Percentiles rank a stretch among this genome's conserved stretches.
Evolutionary conservation across 495 filamentous ascomycete species (phyloP).

Genomic region (Paragyromitra xinjiangensis): DNA sequence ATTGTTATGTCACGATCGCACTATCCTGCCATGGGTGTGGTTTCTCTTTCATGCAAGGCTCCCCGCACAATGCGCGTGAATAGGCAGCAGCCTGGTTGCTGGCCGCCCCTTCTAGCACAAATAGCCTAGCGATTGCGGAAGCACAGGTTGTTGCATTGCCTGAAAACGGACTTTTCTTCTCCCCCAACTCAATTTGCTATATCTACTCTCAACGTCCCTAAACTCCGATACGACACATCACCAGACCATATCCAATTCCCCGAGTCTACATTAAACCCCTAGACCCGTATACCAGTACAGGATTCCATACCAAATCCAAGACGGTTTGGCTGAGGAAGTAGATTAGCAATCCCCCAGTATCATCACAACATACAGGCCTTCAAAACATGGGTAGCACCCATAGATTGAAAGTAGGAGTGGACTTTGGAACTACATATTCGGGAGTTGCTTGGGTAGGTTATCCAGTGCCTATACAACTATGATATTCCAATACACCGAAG

Average conservation of each 20-base stretch:
- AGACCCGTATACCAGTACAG: too few species aligned
- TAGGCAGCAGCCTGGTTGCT: neutral
- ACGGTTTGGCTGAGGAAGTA: neutral
- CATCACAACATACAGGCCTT: neutral
- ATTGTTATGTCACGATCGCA: neutral
- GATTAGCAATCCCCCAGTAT: neutral
- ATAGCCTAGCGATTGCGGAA: neutral
- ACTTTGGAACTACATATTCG: conserved; percentile 46
- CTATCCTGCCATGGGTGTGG: neutral
- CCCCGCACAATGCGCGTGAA: neutral
- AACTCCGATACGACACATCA: neutral
- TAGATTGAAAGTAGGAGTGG: conserved; percentile 43
- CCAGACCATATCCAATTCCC: neutral
- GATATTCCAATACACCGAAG: neutral
- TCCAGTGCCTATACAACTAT: neutral
- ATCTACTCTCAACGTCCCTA: neutral
- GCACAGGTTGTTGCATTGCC: neutral
- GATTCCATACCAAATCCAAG: neutral
- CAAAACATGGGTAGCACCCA: conserved; percentile 37
- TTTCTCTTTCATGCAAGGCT: neutral
- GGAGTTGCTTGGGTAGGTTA: conserved; percentile 39
- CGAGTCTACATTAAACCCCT: too few species aligned
- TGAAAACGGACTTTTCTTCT: neutral
- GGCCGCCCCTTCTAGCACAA: too few species aligned
- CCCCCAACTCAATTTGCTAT: neutral